Evolutionary conservation across 192 early-diverging fungal genomes (phyloP), one percentile per base, ranked within the genome.

Genomic region (Coemansia sp.): DNA sequence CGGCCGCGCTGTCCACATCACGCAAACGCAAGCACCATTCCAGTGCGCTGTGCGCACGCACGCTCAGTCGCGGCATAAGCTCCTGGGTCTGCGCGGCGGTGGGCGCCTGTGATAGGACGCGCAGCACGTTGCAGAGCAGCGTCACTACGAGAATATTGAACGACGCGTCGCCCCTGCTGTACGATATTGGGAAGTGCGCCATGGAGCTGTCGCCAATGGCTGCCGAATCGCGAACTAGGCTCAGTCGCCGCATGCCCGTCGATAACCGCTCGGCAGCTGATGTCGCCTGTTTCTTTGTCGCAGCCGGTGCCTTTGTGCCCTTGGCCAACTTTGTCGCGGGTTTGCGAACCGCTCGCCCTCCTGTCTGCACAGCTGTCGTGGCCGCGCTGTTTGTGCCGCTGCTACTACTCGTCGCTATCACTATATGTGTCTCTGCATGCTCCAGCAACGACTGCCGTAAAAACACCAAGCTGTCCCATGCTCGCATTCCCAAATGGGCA

Each of bases 111-210:
- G 78, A 46, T 21, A 81, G 60, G 7, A 66, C 63, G n/a, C 78
- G 78, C 29, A 81, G 67, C n/a, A 72, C 51, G 44, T 81, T 81
- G 73, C 78, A 72, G 33, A 81, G 53, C 7, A 81, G 41, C 16
- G 63, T 68, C 24, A 64, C 63, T 6, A 76, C 74, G 8, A 73
- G 74, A 9, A 48, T 45, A 42, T 81, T 75, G 54, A 81, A 81
- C 35, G 48, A 27, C 51, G 63, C 21, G 40, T 75, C 71, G 46
- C 65, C 60, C 36, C 69, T 51, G 60, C 67, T 73, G 21, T 67
- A 65, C 7, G 42, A 31, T 4, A 65, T 61, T 1, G 79, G 74
- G 17, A 81, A 81, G 2, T 68, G 70, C 5, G 40, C 60, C 6
- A 19, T 19, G 24, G 53, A 37, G 17, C 35, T 21, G 8, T 33